Percentiles rank a stretch among this genome's conserved stretches.
Conservation (phyloP, 495 filamentous ascomycete species). For the Neurospora discreta region DNA sequence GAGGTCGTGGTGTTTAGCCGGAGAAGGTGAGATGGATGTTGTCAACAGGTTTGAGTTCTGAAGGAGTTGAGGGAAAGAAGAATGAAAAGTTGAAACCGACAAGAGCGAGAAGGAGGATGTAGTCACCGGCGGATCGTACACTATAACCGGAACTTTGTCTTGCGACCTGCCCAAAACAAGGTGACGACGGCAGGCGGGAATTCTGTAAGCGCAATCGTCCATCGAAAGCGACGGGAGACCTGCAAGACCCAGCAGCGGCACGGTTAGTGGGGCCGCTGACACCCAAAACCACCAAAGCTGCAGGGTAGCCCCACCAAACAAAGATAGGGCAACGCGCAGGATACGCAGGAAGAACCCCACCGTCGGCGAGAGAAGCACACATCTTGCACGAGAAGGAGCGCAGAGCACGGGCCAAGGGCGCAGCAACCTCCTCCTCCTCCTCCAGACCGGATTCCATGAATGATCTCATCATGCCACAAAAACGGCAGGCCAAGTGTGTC, state of each 20-base stretch:
- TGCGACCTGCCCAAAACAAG: not conserved
- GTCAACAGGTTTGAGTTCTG: not conserved
- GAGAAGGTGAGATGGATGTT: not conserved
- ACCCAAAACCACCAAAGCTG: not conserved
- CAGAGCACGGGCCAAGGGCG: not conserved
- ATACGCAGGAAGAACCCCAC: not conserved
- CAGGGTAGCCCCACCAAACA: not conserved
- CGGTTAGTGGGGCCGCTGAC: not conserved
- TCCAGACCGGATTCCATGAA: constrained; percentile 1
- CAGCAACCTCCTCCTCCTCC: not conserved
- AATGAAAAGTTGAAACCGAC: not conserved
- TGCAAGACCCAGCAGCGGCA: constrained; percentile 1
- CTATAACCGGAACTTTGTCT: not conserved
- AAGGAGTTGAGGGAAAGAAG: not conserved
- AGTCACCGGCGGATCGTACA: not conserved
- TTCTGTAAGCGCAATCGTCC: not conserved
- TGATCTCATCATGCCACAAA: constrained; percentile 27
- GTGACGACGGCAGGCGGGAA: not conserved
- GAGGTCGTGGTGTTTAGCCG: not conserved
- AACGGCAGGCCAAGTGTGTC: constrained; percentile 7
- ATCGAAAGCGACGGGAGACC: constrained; percentile 8
- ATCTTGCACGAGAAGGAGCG: not conserved
- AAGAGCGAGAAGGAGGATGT: not conserved
- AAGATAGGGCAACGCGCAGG: not conserved
- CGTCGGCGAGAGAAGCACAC: not conserved